These are phyloP conservation scores for Chlamydomonas eustigma DNA, from an alignment of 139 green algal genomes.

Conservation along the genomic window DNA sequence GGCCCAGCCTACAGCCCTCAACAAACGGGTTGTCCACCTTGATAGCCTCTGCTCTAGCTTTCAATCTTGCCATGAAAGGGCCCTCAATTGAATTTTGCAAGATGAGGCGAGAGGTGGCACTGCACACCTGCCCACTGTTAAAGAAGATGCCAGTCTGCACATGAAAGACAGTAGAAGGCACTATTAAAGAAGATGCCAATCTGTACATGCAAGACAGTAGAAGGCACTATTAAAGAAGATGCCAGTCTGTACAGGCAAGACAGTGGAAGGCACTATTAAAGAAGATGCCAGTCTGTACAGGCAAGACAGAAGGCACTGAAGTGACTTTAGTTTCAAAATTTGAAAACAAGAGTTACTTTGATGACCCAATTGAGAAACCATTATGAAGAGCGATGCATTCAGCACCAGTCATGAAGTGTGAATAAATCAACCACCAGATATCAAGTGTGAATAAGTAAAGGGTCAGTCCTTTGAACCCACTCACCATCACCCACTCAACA, in stretches of 20 bases:
- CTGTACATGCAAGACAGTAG: conserved; percentile 18
- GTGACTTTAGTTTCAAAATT: too few species aligned
- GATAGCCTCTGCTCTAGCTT: conserved; percentile 64
- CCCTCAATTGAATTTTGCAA: conserved; percentile 66
- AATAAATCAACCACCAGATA: too few species aligned
- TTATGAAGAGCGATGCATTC: too few species aligned
- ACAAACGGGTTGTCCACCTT: conserved; percentile 62
- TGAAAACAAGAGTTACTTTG: too few species aligned
- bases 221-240: conserved; percentile 73
- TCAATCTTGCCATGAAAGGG: conserved; percentile 63
- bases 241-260: conserved; percentile 57
- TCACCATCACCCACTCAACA: conserved; percentile 80
- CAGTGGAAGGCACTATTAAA: conserved; percentile 61
- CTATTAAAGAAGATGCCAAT: conserved; percentile 83
- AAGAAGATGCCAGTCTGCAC: conserved; percentile 77
- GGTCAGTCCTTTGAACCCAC: too few species aligned
- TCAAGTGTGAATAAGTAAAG: too few species aligned
- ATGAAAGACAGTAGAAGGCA: conserved; percentile 17
- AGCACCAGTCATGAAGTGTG: too few species aligned
- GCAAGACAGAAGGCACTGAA: not conserved
- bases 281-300: conserved; percentile 70
- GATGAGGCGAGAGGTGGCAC: conserved; percentile 75
- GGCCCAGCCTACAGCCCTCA: conserved; percentile 64
- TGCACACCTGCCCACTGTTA: conserved; percentile 87
- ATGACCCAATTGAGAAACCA: too few species aligned